These are phyloP conservation scores for Pulchroboletus neoregius DNA, from an alignment of 1,284 basidiomycete genomes.

Conservation along the genomic window DNA sequence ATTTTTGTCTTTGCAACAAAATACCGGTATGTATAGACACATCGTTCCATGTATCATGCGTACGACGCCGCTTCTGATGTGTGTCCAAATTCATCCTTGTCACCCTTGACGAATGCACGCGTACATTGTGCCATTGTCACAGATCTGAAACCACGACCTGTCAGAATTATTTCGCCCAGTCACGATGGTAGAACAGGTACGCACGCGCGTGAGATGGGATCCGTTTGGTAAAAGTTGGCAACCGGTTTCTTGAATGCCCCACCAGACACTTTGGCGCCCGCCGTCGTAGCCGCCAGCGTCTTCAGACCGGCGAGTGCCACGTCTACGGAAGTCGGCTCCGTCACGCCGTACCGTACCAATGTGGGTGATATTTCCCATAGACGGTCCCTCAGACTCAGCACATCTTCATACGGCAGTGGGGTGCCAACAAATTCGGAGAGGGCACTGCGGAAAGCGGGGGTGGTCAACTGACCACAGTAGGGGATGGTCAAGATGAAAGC, in stretches of 20 bases:
- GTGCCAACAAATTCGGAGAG: slow-evolving; percentile 84
- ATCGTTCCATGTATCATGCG: slow-evolving; percentile 33
- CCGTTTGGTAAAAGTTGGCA: slow-evolving; percentile 94
- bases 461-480: neutral
- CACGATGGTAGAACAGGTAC: slow-evolving; percentile 32
- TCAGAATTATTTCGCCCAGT: neutral
- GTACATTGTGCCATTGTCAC: slow-evolving; percentile 88
- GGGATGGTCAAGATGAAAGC: neutral
- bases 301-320: slow-evolving; percentile 71
- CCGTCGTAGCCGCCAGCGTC: slow-evolving; percentile 49
- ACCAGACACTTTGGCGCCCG: slow-evolving; percentile 55
- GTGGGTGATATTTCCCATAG: slow-evolving; percentile 98
- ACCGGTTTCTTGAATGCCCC: slow-evolving; percentile 79
- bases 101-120: slow-evolving; percentile 67
- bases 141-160: slow-evolving; percentile 47
- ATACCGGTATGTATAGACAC: slow-evolving; percentile 3
- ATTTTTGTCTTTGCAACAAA: slow-evolving; percentile 11
- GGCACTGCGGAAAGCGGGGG: slow-evolving; percentile 53
- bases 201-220: slow-evolving; percentile 81
- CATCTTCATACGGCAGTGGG: slow-evolving; percentile 89
- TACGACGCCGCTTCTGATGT: slow-evolving; percentile 40
- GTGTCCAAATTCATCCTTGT: slow-evolving; percentile 45
- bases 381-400: slow-evolving; percentile 83
- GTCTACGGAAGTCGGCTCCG: slow-evolving; percentile 75
- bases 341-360: slow-evolving; percentile 82